These are phyloP conservation scores for Turritis glabra DNA, from an alignment of 345 rosid genomes.

Conservation along the genomic window DNA sequence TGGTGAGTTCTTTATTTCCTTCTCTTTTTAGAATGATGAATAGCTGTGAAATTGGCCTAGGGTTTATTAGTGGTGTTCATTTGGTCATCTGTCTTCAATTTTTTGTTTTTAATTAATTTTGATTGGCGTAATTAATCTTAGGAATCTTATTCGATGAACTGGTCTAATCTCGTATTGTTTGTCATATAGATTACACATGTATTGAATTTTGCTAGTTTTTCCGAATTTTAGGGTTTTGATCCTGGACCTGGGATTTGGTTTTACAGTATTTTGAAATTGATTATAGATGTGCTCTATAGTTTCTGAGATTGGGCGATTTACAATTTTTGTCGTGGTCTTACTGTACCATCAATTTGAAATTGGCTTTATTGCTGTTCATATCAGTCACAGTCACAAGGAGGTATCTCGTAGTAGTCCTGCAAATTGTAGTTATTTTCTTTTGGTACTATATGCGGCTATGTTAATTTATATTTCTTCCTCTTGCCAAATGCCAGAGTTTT, in stretches of 20 bases:
- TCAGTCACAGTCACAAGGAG: neutral
- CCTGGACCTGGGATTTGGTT: constrained; percentile 9
- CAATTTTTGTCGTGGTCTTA: neutral
- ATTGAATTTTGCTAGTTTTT: neutral
- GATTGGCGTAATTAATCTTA: neutral
- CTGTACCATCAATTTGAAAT: neutral
- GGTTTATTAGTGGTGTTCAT: constrained; percentile 12
- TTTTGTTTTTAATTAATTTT: neutral
- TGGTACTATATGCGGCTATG: neutral
- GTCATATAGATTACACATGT: neutral
- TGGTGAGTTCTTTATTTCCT: constrained; percentile 12
- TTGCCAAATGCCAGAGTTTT: neutral
- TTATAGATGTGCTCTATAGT: neutral
- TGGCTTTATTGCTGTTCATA: neutral
- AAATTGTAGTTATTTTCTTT: constrained; percentile 2
- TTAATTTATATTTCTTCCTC: constrained; percentile 5
- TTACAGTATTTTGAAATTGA: neutral
- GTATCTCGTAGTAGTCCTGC: constrained; percentile 6
- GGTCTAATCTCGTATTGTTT: neutral
- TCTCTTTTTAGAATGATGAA: neutral
- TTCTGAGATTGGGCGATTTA: constrained; percentile 2
- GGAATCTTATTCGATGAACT: constrained; percentile 1
- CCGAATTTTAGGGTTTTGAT: constrained; percentile 32
- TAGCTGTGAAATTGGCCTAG: constrained; percentile 25
- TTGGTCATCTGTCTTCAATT: neutral